A percentile compares a stretch with the other conserved stretches of the same genome.
These are phyloP conservation scores for Astrocystis sublimbata DNA, from an alignment of 495 filamentous ascomycete species.

Conservation along the genomic window DNA sequence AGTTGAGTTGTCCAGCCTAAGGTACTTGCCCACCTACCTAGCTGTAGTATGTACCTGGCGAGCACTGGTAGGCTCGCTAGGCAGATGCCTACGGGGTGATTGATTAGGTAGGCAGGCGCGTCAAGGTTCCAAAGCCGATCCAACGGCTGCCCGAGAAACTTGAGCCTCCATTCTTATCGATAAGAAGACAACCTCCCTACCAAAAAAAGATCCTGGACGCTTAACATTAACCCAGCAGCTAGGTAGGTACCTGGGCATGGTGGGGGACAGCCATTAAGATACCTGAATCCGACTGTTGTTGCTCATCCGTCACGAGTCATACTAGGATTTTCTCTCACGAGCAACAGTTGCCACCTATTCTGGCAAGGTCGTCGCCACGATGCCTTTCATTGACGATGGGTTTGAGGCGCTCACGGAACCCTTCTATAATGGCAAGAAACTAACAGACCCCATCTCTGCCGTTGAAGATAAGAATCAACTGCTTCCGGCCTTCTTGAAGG, in stretches of 20 bases:
- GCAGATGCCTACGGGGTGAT: too few species aligned
- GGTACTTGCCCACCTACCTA: too few species aligned
- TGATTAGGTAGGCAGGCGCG: too few species aligned
- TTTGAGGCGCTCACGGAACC: constrained; percentile 91
- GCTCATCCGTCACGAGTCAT: constrained; percentile 24
- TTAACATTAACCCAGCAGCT: too few species aligned
- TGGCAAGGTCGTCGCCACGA: constrained; percentile 31
- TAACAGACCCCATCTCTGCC: constrained; percentile 94
- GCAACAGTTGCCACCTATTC: constrained; percentile 10
- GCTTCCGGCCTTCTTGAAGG: constrained; percentile 92
- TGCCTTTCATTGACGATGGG: constrained; percentile 51
- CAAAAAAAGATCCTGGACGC: constrained; percentile 8
- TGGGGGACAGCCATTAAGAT: constrained; percentile 4
- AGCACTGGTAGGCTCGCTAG: too few species aligned
- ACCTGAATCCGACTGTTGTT: not conserved
- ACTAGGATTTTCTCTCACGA: constrained; percentile 12
- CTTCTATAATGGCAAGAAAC: constrained; percentile 91
- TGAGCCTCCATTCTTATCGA: constrained; percentile 20
- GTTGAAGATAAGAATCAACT: constrained; percentile 93
- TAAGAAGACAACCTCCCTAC: constrained; percentile 16
- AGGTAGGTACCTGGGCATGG: constrained; percentile 5
- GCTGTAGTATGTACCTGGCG: too few species aligned
- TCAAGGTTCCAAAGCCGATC: too few species aligned
- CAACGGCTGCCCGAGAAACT: constrained; percentile 21
- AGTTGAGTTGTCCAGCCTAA: too few species aligned